Evolutionary conservation across 345 rosid genomes (phyloP), one percentile per base, ranked within the genome.

Genomic region (Salix udensis): DNA sequence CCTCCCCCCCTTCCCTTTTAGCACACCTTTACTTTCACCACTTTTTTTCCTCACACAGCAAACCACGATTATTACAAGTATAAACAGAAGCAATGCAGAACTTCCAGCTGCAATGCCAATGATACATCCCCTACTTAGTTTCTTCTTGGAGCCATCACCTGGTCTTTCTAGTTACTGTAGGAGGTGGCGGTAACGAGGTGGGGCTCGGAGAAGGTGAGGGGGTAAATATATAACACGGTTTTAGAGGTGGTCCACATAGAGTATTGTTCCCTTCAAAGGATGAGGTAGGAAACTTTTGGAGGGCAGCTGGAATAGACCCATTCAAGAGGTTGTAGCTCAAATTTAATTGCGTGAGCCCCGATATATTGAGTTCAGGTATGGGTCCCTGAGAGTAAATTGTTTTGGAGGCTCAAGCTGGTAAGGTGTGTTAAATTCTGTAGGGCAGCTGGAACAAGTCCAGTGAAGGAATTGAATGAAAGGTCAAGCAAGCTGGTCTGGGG

Each of bases 231-330:
- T 72, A 65, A 79, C 99, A 96, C 31, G 74, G 84, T 64, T 84
- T 85, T 44, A 96, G 68, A 39, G 98, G 96, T 55, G 85, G 75
- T 15, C 96, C 98, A 64, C 99, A 93, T 64, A 94, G 78, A 77
- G 82, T 77, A 42, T 16, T 14, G 68, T 96, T 92, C 62, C 99
- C 99, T 76, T 80, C 83, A 46, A 96, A 96, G 48, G 98, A 85
- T 9, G 98, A 85, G 50, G 82, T 74, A 50, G 96, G 88, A 82
- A 90, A 96, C 67, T 84, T 88, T 75, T 85, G 88, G 77, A 89
- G 50, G 74, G 87, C 67, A 61, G 87, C 74, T 23, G 99, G 99
- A 81, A 96, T 78, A 18, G 96, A 88, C 64, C 99, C 99, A 36
- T 78, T 88, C 21, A 96, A 86, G 79, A 82, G 82, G 85, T 96